Evolutionary conservation across 1,284 basidiomycete genomes (phyloP).

Genomic region (Taiwanofungus camphoratus): DNA sequence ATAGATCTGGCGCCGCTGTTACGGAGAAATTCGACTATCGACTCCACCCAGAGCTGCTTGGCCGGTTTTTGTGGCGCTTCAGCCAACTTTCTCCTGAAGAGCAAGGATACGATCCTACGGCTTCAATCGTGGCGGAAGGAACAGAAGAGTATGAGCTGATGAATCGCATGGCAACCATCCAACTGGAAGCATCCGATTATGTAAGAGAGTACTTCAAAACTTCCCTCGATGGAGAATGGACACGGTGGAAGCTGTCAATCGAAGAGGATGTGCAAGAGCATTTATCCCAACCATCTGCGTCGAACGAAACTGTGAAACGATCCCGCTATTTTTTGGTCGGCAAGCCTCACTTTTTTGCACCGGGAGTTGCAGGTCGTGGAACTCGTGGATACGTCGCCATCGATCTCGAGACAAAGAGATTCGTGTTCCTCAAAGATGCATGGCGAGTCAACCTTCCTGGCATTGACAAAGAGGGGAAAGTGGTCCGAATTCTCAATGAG

Average conservation of each 20-base stretch:
- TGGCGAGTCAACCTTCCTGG: slow-evolving; percentile 4
- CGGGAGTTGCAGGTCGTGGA: slow-evolving; percentile 1
- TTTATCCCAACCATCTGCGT: background rate
- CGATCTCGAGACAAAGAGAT: background rate
- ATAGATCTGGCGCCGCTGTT: slow-evolving; percentile 9
- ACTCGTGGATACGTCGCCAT: too few species aligned
- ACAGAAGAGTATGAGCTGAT: background rate
- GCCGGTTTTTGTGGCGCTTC: slow-evolving; percentile 13
- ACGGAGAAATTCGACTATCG: slow-evolving; percentile 11
- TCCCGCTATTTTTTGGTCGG: slow-evolving; percentile 7
- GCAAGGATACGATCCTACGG: slow-evolving; percentile 12
- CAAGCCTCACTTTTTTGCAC: slow-evolving; percentile 1
- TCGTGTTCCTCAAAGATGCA: slow-evolving; percentile 9
- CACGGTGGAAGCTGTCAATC: slow-evolving; percentile 3
- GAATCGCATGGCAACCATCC: background rate
- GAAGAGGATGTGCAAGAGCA: background rate
- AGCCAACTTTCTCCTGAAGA: background rate
- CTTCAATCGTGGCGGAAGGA: background rate
- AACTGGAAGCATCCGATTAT: background rate
- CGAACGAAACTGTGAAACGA: background rate
- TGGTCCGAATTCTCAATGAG: slow-evolving; percentile 6
- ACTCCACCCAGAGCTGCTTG: slow-evolving; percentile 1
- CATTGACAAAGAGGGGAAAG: slow-evolving; percentile 4
- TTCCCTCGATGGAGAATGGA: background rate
- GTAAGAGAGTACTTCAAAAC: background rate